Conservation (phyloP, 306 rosid species). For the Begonia masoniana region DNA sequence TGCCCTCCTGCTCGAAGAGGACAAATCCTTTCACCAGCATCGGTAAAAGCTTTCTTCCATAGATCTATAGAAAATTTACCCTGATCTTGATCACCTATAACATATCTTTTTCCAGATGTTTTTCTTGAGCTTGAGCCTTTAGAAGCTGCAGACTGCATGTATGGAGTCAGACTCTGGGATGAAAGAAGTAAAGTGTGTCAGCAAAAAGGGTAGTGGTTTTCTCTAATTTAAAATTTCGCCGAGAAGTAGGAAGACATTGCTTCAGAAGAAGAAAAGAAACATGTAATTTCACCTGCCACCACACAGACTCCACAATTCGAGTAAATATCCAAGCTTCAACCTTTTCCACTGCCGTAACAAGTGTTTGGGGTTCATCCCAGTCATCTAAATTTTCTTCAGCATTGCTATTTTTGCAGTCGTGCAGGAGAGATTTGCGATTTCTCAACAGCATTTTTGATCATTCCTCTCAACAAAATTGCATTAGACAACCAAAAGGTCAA, state of each 20-base stretch:
- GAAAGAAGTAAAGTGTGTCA: constrained; percentile 22
- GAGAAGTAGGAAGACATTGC: no score
- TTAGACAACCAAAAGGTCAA: constrained; percentile 92
- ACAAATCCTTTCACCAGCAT: constrained; percentile 82
- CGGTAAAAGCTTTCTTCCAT: constrained; percentile 84
- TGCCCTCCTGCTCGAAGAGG: constrained; percentile 75
- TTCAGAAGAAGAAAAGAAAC: constrained; percentile 2
- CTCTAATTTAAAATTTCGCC: constrained; percentile 17
- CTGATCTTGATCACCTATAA: constrained; percentile 53
- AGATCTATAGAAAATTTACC: constrained; percentile 62
- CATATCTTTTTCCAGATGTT: constrained; percentile 29
- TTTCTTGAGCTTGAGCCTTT: constrained; percentile 50
- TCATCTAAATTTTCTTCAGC: constrained; percentile 12
- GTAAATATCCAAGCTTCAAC: constrained; percentile 83
- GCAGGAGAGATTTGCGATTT: constrained; percentile 16
- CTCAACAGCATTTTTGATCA: constrained; percentile 33
- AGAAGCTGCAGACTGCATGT: constrained; percentile 73
- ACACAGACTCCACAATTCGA: constrained; percentile 83
- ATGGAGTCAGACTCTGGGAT: constrained; percentile 72
- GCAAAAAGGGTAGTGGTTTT: constrained; percentile 12
- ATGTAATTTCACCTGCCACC: constrained; percentile 75
- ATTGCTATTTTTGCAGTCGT: constrained; percentile 11
- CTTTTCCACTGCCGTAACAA: constrained; percentile 53
- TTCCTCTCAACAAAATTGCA: constrained; percentile 54
- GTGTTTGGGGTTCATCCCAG: constrained; percentile 49